Conservation (phyloP, 768 basidiomycete genomes). For the Leccinum imitatum region DNA sequence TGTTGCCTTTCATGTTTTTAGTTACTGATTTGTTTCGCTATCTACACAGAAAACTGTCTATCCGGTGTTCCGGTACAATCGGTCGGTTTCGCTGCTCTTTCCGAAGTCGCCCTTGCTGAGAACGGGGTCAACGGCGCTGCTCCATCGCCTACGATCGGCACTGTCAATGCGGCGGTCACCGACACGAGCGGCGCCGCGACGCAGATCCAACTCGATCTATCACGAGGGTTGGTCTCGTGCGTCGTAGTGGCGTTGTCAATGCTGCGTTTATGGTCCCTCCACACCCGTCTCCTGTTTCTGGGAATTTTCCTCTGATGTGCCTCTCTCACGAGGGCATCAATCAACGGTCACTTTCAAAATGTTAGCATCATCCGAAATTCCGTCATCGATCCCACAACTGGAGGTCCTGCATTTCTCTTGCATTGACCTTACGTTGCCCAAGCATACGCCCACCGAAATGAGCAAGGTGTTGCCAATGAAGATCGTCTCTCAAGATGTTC, state of each 20-base stretch:
- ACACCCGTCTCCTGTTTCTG: background rate
- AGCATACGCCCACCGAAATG: background rate
- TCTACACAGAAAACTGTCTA: constrained; percentile 52
- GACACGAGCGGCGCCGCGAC: constrained; percentile 8
- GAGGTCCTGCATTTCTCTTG: too few species aligned
- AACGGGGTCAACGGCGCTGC: constrained; percentile 31
- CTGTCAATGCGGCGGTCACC: constrained; percentile 46
- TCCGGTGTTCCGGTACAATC: constrained; percentile 50
- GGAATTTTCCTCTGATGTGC: background rate
- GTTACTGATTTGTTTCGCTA: background rate
- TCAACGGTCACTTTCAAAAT: background rate
- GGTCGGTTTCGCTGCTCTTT: constrained; percentile 52
- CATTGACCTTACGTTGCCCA: constrained; percentile 1
- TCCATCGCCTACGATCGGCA: constrained; percentile 57
- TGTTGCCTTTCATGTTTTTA: background rate
- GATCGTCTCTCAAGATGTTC: background rate
- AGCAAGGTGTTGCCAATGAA: background rate
- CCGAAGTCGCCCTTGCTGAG: constrained; percentile 26
- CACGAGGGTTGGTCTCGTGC: background rate
- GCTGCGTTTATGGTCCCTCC: background rate
- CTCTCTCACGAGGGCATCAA: background rate
- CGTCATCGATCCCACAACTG: background rate
- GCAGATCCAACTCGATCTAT: background rate
- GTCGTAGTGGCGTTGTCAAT: background rate
- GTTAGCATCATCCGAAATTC: constrained; percentile 2